phyloP scores from a whole-genome alignment of 345 rosid species.

The Camelina sativa region DNA sequence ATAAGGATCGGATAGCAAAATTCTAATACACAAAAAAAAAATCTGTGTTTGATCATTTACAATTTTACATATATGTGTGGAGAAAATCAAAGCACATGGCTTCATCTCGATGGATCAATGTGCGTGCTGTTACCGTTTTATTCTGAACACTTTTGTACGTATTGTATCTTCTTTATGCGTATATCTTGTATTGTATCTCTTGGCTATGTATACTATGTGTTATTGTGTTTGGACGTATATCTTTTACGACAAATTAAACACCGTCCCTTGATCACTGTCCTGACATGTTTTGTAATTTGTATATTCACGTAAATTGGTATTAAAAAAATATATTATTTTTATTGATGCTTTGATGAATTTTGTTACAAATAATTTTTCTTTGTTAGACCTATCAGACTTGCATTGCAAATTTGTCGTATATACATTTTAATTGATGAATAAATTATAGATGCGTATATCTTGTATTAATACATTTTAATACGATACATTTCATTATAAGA shows the following conservation, averaged over 20 bases:
- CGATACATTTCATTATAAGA: background rate
- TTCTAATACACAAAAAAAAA: background rate
- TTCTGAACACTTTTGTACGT: constrained; percentile 5
- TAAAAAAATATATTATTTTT: no score
- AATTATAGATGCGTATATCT: no score
- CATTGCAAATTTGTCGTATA: no score
- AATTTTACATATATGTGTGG: constrained; percentile 20
- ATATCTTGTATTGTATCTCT: background rate
- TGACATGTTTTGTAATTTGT: background rate
- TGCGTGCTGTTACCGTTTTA: background rate
- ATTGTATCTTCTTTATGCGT: background rate
- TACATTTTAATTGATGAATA: no score
- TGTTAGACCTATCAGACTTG: background rate
- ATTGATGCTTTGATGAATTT: background rate
- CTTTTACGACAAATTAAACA: background rate
- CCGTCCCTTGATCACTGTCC: constrained; percentile 11
- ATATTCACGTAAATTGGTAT: no score
- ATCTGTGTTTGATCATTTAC: background rate
- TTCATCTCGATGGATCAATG: constrained; percentile 10
- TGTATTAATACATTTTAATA: background rate
- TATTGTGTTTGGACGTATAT: background rate
- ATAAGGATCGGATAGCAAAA: background rate
- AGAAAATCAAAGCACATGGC: constrained; percentile 9
- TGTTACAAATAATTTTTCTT: background rate
- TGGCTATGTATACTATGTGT: background rate